These are phyloP conservation scores for Mucor lusitanicus DNA, from an alignment of 371 early-diverging fungal species.

Conservation along the genomic window DNA sequence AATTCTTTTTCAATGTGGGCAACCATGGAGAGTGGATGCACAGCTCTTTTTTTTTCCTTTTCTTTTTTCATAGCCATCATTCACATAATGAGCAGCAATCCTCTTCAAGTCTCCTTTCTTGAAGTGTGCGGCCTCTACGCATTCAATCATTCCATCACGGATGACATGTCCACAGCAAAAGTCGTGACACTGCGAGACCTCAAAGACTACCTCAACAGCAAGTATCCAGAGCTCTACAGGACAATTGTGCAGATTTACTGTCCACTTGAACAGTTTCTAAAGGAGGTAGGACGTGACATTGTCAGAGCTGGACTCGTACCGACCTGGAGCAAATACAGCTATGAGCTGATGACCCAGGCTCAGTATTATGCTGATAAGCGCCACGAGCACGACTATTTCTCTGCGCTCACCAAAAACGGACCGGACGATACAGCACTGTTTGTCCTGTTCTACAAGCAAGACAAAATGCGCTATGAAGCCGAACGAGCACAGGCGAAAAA, in stretches of 20 bases:
- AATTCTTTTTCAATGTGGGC: background rate
- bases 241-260: background rate
- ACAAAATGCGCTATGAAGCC: slow-evolving; percentile 5
- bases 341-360: slow-evolving; percentile 1
- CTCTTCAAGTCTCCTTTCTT: slow-evolving; percentile 2
- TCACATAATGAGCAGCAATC: background rate
- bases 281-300: slow-evolving; percentile 7
- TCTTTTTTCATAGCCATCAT: background rate
- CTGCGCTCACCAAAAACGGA: background rate
- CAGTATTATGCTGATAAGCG: slow-evolving; percentile 14
- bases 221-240: background rate
- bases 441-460: slow-evolving; percentile 10
- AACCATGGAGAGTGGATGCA: background rate
- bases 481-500: background rate
- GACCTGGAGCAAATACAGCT: slow-evolving; percentile 10
- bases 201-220: background rate
- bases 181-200: background rate
- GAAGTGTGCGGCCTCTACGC: slow-evolving; percentile 8
- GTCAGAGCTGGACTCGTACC: background rate
- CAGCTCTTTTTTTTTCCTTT: background rate
- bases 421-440: background rate
- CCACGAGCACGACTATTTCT: slow-evolving; percentile 9
- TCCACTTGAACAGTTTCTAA: slow-evolving; percentile 7
- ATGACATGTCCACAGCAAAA: background rate
- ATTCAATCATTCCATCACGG: slow-evolving; percentile 2